Base-by-base conservation (phyloP, 768 basidiomycete species). In the Psilocybe tampanensis region DNA sequence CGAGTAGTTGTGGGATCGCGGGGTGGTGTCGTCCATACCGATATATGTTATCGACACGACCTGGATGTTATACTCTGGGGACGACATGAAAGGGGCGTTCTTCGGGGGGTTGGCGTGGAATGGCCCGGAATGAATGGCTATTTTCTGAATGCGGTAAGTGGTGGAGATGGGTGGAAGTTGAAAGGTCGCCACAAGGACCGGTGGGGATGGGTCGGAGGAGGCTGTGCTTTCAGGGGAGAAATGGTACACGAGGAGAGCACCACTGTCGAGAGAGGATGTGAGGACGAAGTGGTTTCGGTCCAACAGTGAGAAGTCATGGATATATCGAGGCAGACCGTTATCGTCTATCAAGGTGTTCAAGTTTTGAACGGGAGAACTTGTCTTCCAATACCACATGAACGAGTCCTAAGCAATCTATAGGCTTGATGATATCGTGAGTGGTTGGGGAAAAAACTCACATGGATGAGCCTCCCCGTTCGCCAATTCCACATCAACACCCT, bases 401-500 rank as follows among this genome's bases (percentile, higher is more conserved):
- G 36, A 39, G 36, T 39, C 36, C 13, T 39, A 13, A 3, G 4
- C 4, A 13, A 39, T 39, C 6, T 13, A 13, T 13, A 9, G 29
- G 9, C 29, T 29, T 9, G 29, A 29, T 9, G 29, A 29, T 29
- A 29, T 29, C 29, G 9, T 4, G 29, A 29, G 9, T 29, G 9
- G 9, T 4, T 29, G 5, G 9, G n/a, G 29, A 29, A 5, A 9
- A 8, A 54, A 54, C 50, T 6, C 23, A 58, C 58, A n/a, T 47
- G 56, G 19, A 60, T 23, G 21, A 55, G 45, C 1, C 12, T 13
- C 22, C 59, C 59, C n/a, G 24, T 47, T n/a, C 32, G 18, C 59
- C 59, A 56, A 21, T 60, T 60, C 59, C 59, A 60, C 3, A 55
- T 48, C 36, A 60, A n/a, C 18, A 47, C 34, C 33, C 54, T 13